phyloP scores from a whole-genome alignment of 2,329 filamentous ascomycete genomes.

The Mollisia scopiformis region DNA sequence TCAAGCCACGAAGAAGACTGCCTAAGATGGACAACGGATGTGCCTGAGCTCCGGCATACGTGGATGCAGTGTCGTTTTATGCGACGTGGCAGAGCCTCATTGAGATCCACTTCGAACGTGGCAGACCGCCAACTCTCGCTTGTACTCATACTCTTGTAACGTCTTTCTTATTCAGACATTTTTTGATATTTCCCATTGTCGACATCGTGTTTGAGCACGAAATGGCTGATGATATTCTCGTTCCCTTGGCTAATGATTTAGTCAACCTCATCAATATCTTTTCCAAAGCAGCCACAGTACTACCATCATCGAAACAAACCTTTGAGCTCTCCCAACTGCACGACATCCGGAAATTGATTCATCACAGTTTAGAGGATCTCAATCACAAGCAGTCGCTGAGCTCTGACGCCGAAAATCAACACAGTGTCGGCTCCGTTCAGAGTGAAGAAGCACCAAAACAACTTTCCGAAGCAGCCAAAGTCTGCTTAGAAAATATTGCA shows the following conservation, averaged over 20 bases:
- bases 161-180: not conserved
- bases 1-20: not conserved
- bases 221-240: not conserved
- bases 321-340: not conserved
- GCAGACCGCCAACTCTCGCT: constrained; percentile 1
- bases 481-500: not conserved
- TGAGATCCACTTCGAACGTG: not conserved
- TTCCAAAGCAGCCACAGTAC: not conserved
- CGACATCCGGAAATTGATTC: too few relatives aligned
- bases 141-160: not conserved
- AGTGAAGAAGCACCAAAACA: not conserved
- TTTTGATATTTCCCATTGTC: not conserved
- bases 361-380: too few relatives aligned
- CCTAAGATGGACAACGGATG: not conserved
- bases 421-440: not conserved
- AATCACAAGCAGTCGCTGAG: too few relatives aligned
- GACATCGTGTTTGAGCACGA: not conserved
- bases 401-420: not conserved
- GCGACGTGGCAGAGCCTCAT: constrained; percentile 1
- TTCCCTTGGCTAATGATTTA: not conserved
- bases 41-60: not conserved
- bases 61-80: not conserved
- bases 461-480: not conserved
- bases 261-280: not conserved
- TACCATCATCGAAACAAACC: not conserved